phyloP scores from a whole-genome alignment of 2,329 filamentous ascomycete genomes.

The Colletotrichum magnum region DNA sequence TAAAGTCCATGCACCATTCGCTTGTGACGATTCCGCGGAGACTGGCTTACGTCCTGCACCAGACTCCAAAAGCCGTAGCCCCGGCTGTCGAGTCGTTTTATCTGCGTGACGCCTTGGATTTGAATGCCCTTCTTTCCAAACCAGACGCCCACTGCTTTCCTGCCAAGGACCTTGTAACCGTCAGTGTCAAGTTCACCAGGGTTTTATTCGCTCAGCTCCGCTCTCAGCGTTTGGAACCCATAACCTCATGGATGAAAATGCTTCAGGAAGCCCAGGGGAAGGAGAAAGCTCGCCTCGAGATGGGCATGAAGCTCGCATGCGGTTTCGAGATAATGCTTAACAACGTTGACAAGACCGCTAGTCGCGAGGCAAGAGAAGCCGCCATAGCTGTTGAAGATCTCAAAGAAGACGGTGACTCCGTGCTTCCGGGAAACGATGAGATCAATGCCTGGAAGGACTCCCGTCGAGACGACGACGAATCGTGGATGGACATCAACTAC shows the following conservation, averaged over 20 bases:
- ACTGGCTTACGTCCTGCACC: slow-evolving; percentile 83
- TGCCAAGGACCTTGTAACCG: slow-evolving; percentile 83
- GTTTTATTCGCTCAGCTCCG: slow-evolving; percentile 92
- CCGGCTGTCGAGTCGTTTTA: slow-evolving; percentile 94
- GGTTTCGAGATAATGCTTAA: slow-evolving; percentile 90
- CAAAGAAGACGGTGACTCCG: slow-evolving; percentile 75
- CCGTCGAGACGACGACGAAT: slow-evolving; percentile 82
- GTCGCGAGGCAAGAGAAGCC: slow-evolving; percentile 80
- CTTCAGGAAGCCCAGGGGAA: slow-evolving; percentile 46
- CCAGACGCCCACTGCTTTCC: slow-evolving; percentile 73
- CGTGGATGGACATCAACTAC: slow-evolving; percentile 94
- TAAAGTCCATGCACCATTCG: slow-evolving; percentile 81
- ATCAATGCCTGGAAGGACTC: slow-evolving; percentile 77
- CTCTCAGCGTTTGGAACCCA: slow-evolving; percentile 84
- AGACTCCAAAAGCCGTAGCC: slow-evolving; percentile 81
- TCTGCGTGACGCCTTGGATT: slow-evolving; percentile 82
- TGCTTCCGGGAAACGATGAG: slow-evolving; percentile 80
- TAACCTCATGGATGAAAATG: slow-evolving; percentile 63
- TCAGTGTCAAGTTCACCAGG: slow-evolving; percentile 87
- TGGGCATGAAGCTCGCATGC: slow-evolving; percentile 90
- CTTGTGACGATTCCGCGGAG: slow-evolving; percentile 83
- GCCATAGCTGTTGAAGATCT: slow-evolving; percentile 83
- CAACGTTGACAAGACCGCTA: slow-evolving; percentile 77
- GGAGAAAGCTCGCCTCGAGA: slow-evolving; percentile 64
- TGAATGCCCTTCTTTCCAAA: slow-evolving; percentile 76